Conservation (phyloP, 495 filamentous ascomycete genomes). For the Hyphodiscus hymeniophilus region DNA sequence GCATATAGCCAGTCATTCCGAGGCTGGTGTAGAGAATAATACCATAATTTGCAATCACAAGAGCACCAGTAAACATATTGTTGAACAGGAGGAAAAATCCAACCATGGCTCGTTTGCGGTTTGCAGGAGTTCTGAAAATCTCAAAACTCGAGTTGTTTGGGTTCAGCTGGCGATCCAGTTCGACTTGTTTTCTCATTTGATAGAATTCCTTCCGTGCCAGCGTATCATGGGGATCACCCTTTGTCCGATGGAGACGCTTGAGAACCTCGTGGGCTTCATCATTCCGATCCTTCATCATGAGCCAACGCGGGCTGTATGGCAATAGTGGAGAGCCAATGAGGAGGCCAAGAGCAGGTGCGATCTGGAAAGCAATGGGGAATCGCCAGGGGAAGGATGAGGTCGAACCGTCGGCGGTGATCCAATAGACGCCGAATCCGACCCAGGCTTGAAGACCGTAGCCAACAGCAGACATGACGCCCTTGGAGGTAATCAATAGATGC, state of each 20-base stretch:
- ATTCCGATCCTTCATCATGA: slow-evolving; percentile 21
- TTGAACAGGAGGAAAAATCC: slow-evolving; percentile 29
- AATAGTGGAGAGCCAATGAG: slow-evolving; percentile 24
- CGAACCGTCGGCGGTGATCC: not conserved
- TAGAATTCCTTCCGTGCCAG: slow-evolving; percentile 19
- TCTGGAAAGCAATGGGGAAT: slow-evolving; percentile 33
- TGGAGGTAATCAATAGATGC: too few species aligned
- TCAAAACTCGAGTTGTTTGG: slow-evolving; percentile 28
- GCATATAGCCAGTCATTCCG: slow-evolving; percentile 35
- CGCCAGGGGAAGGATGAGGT: slow-evolving; percentile 6
- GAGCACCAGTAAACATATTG: slow-evolving; percentile 2
- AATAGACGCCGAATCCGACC: slow-evolving; percentile 5
- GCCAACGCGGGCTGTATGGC: slow-evolving; percentile 25
- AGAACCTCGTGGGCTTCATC: slow-evolving; percentile 25
- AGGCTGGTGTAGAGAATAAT: slow-evolving; percentile 41
- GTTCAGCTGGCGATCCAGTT: slow-evolving; percentile 12
- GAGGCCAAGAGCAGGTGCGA: slow-evolving; percentile 31
- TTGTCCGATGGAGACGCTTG: slow-evolving; percentile 14
- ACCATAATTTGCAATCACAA: slow-evolving; percentile 34
- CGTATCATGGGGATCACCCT: slow-evolving; percentile 16
- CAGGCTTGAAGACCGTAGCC: slow-evolving; percentile 2
- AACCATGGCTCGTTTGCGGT: slow-evolving; percentile 35
- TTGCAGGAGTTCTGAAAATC: slow-evolving; percentile 27
- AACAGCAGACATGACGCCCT: slow-evolving; percentile 6
- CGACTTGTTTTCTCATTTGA: slow-evolving; percentile 25